Evolutionary conservation across 1,284 basidiomycete species (phyloP).

Genomic region (Microbotryum lychnidis-dioicae): DNA sequence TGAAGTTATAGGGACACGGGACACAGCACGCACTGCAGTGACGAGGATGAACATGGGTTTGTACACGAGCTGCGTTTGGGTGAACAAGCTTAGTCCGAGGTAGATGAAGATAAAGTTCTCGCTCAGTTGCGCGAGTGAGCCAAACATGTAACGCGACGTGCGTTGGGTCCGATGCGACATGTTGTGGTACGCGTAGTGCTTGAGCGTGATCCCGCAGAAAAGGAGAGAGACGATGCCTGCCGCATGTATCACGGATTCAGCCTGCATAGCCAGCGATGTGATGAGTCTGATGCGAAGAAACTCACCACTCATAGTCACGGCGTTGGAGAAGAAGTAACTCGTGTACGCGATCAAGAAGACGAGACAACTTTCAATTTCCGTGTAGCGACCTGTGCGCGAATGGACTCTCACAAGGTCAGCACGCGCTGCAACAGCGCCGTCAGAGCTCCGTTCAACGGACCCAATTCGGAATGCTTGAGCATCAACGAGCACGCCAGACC

Average conservation of each 20-base stretch:
- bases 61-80: slow-evolving; percentile 75
- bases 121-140: slow-evolving; percentile 80
- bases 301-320: slow-evolving; percentile 75
- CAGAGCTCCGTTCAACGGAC: background rate
- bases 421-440: background rate
- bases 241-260: background rate
- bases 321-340: slow-evolving; percentile 97
- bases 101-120: slow-evolving; percentile 99
- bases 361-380: slow-evolving; percentile 87
- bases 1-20: background rate
- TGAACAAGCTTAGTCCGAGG: slow-evolving; percentile 92
- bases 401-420: background rate
- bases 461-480: slow-evolving; percentile 78
- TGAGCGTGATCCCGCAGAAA: slow-evolving; percentile 97
- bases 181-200: slow-evolving; percentile 98
- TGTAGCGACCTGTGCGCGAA: slow-evolving; percentile 54
- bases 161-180: slow-evolving; percentile 93
- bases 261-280: background rate
- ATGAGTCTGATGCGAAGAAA: background rate
- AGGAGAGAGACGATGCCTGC: slow-evolving; percentile 86
- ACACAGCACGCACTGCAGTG: slow-evolving; percentile 50
- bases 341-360: slow-evolving; percentile 92
- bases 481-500: slow-evolving; percentile 83
- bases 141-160: slow-evolving; percentile 92
- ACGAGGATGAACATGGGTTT: slow-evolving; percentile 93